Conservation (phyloP, 768 basidiomycete genomes). For the Lactarius akahatsu region DNA sequence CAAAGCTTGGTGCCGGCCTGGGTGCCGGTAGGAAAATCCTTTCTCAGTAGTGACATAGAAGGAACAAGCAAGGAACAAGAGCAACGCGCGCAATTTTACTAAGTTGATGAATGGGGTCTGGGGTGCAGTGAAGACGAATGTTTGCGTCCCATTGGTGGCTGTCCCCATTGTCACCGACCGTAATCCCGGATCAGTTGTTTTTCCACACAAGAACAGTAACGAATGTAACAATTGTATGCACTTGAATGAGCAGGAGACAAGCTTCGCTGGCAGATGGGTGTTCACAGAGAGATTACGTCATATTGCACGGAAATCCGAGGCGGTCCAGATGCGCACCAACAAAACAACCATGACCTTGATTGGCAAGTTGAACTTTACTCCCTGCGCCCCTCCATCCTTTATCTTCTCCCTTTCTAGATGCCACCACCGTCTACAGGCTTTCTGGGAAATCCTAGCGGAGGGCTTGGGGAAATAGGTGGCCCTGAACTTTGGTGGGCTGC, state of each 20-base stretch:
- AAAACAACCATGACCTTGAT: too few species aligned
- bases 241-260: too few species aligned
- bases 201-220: not conserved
- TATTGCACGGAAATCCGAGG: not conserved
- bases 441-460: not conserved
- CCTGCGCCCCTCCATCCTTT: not conserved
- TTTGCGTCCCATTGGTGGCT: not conserved
- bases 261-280: too few species aligned
- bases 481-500: slow-evolving; percentile 19
- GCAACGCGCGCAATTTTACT: too few species aligned
- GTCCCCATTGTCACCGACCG: too few species aligned
- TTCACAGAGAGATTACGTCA: not conserved
- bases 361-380: not conserved
- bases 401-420: not conserved
- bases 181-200: not conserved
- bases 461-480: not conserved
- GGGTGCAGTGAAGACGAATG: too few species aligned
- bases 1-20: too few species aligned
- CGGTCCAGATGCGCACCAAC: too few species aligned
- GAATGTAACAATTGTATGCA: too few species aligned
- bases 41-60: not conserved
- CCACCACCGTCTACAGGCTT: not conserved
- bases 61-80: not conserved
- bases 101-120: too few species aligned
- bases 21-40: not conserved